These are phyloP conservation scores for Phytophthora brassicae DNA, from an alignment of 352 stramenopile genomes.

Conservation along the genomic window DNA sequence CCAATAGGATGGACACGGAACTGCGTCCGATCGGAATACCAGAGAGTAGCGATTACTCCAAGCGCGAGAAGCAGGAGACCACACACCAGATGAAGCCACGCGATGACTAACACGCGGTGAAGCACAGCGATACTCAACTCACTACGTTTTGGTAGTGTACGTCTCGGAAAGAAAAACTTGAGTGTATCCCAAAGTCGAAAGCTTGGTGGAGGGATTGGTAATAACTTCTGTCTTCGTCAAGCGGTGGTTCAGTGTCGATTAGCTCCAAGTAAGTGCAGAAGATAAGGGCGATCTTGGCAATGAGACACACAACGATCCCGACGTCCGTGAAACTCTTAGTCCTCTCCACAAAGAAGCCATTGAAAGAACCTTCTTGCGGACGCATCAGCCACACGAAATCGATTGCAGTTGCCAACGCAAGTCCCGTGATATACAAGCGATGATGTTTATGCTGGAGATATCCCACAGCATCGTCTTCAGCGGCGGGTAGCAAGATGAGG, in stretches of 20 bases:
- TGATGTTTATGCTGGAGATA: conserved; percentile 37
- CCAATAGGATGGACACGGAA: conserved; percentile 54
- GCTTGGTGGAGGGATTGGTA: conserved; percentile 19
- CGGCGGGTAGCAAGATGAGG: conserved; percentile 41
- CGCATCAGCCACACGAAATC: conserved; percentile 74
- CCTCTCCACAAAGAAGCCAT: conserved; percentile 54
- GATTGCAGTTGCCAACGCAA: conserved; percentile 44
- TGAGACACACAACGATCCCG: conserved; percentile 46
- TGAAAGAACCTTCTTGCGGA: conserved; percentile 61
- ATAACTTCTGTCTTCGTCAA: conserved; percentile 24
- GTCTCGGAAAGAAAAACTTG: conserved; percentile 72
- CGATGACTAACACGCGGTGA: conserved; percentile 61
- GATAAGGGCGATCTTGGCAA: conserved; percentile 68
- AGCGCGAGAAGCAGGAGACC: conserved; percentile 55
- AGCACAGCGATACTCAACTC: conserved; percentile 74
- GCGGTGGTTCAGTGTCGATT: conserved; percentile 48
- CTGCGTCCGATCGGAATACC: conserved; percentile 46
- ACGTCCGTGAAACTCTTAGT: conserved; percentile 52
- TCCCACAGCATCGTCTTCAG: conserved; percentile 28
- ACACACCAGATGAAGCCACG: conserved; percentile 73
- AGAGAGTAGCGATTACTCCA: conserved; percentile 44
- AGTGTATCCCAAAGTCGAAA: conserved; percentile 52
- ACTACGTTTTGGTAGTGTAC: conserved; percentile 56
- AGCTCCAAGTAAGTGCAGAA: conserved; percentile 74
- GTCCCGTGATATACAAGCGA: conserved; percentile 52